Base-by-base conservation (phyloP, 1,284 basidiomycete genomes). In the Inonotus hispidus region DNA sequence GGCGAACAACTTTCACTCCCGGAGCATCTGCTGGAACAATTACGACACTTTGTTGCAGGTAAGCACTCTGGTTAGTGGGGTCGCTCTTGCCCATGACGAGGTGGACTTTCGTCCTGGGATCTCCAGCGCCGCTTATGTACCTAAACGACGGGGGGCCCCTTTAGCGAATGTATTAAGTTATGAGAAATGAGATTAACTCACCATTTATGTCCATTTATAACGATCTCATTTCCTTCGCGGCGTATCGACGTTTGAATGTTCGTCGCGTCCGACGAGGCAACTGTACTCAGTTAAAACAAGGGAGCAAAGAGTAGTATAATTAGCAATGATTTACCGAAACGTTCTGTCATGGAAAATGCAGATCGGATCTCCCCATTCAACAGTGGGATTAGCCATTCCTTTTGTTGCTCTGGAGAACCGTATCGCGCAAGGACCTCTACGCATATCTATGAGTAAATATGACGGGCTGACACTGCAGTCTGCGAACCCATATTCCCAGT, bases 141-240 rank as follows among this genome's bases (percentile, higher is more conserved):
- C 88, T 90, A 61, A 27, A 62, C 64, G 45, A 59, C 7, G 52
- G 19, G 23, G 61, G 57, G 32, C 45, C 10, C 46, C 23, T 29
- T 53, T 29, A 49, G 19, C 13, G 53, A n/a, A 46, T 41, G 45
- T 29, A 14, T 37, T 45, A 32, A 29, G 55, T 10, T 63, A 35
- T 4, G 32, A 32, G 16, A 41, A 45, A 58, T 13, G 14, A 19
- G 59, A 19, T 27, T 41, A 7, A 56, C 38, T 29, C 63, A 87
- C 95, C 96, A 98, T 83, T 99, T 99, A 76, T 96, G 94, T 1
- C 96, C 96, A 69, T 92, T 95, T 68, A 99, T 88, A 64, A 97
- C 87, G 66, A 98, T 92, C 66, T 95, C 88, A 69, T 94, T 77
- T 52, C 93, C 93, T 71, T 95, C 90, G 65, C 85, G 82, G 52